These are phyloP conservation scores for peach (Prunus persica) DNA, from an alignment of 306 rosid genomes.

Conservation along the genomic window DNA sequence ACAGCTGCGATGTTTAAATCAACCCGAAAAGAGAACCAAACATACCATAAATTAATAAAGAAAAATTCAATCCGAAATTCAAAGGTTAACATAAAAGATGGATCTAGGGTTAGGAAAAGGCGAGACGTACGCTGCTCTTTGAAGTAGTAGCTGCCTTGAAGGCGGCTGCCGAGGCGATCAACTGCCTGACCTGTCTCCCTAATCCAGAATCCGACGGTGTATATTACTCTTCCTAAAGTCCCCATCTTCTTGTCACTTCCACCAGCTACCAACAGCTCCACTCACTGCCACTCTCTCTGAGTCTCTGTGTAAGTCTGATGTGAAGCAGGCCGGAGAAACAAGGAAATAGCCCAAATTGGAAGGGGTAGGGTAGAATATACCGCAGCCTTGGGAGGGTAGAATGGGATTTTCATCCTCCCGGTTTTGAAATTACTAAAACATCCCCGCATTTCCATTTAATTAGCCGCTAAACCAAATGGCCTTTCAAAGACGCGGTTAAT, in stretches of 20 bases:
- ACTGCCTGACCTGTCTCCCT: conserved; percentile 84
- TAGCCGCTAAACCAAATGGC: not conserved
- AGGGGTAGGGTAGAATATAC: conserved; percentile 25
- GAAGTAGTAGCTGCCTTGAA: conserved; percentile 69
- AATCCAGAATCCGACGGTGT: conserved; percentile 79
- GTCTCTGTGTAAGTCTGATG: not conserved
- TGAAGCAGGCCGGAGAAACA: conserved; percentile 14
- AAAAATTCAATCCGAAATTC: not conserved
- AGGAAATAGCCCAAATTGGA: conserved; percentile 2
- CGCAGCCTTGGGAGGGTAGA: conserved; percentile 20
- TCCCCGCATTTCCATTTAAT: not conserved
- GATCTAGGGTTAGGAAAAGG: conserved; percentile 17
- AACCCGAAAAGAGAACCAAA: not conserved
- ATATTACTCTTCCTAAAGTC: conserved; percentile 72
- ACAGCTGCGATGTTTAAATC: not conserved
- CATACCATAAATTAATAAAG: not conserved
- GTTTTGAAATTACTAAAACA: not conserved
- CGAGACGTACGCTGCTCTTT: conserved; percentile 64
- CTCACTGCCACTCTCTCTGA: conserved; percentile 11
- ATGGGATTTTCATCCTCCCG: not conserved
- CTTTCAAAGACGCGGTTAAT: not conserved
- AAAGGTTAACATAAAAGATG: not conserved
- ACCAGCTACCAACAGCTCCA: not conserved
- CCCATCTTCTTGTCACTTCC: conserved; percentile 43
- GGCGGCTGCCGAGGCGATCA: conserved; percentile 81